Conservation (phyloP, 129 eudicot genomes). For the Daucus carota region DNA sequence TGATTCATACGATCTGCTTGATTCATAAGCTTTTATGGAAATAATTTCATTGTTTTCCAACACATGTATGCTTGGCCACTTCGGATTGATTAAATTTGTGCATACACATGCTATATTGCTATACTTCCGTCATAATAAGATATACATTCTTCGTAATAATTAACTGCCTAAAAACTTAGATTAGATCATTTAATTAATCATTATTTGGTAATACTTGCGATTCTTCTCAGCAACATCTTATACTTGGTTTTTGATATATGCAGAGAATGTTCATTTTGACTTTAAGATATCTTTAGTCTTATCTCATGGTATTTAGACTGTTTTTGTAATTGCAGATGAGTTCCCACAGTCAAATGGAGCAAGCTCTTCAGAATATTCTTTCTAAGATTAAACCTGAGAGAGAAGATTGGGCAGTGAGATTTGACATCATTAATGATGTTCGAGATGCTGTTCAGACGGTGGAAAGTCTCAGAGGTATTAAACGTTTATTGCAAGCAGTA, state of each 20-base stretch:
- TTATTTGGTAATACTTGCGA: too few species aligned
- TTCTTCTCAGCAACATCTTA: too few species aligned
- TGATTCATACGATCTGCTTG: too few species aligned
- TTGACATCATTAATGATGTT: conserved; percentile 48
- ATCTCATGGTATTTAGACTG: conserved; percentile 2
- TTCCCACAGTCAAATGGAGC: conserved; percentile 38
- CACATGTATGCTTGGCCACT: not conserved
- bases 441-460: conserved; percentile 39
- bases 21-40: too few species aligned
- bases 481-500: not conserved
- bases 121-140: not conserved
- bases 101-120: not conserved
- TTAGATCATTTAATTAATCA: too few species aligned
- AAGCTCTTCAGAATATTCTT: conserved; percentile 46
- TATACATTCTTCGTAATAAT: too few species aligned
- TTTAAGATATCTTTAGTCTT: conserved; percentile 34
- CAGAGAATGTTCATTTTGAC: too few species aligned
- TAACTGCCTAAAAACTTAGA: not conserved
- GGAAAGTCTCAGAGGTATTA: conserved; percentile 74
- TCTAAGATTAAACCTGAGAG: conserved; percentile 43
- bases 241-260: too few species aligned
- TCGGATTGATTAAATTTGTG: not conserved
- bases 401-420: conserved; percentile 57
- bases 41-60: not conserved
- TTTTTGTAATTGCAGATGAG: conserved; percentile 33